Conservation (phyloP, 2,329 filamentous ascomycete species). For the Fusarium fracticaudum region DNA sequence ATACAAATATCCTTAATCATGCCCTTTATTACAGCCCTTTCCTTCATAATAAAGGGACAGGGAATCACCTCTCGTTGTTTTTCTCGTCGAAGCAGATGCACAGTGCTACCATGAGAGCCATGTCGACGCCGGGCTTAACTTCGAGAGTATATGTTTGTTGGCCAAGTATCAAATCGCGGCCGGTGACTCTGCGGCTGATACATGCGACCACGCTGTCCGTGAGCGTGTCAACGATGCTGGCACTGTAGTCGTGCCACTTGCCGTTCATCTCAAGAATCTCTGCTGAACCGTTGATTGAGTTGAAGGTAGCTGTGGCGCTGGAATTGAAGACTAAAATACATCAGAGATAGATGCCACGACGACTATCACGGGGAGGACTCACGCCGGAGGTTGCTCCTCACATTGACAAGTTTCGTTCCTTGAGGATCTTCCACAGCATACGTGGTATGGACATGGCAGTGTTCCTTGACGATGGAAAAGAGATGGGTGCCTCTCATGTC, state of each 20-base stretch:
- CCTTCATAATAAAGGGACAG: neutral
- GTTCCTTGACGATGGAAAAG: constrained; percentile 67
- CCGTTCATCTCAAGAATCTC: constrained; percentile 67
- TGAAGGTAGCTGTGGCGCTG: constrained; percentile 67
- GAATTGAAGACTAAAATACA: constrained; percentile 57
- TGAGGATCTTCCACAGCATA: constrained; percentile 59
- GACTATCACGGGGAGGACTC: constrained; percentile 40
- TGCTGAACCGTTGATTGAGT: constrained; percentile 54
- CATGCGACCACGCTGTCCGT: constrained; percentile 62
- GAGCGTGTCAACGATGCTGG: constrained; percentile 65
- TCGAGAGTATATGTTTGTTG: constrained; percentile 73
- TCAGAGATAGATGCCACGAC: neutral
- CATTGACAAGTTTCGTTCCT: constrained; percentile 60
- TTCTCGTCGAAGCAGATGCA: constrained; percentile 75
- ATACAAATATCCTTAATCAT: neutral
- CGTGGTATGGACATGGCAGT: constrained; percentile 59
- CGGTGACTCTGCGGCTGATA: constrained; percentile 68
- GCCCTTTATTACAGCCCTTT: neutral
- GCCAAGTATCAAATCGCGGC: constrained; percentile 65
- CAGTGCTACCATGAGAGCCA: constrained; percentile 71
- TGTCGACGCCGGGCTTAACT: constrained; percentile 72
- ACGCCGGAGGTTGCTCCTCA: constrained; percentile 65
- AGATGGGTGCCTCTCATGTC: constrained; percentile 64
- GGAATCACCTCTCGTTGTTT: neutral
- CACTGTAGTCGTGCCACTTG: constrained; percentile 66